phyloP scores from a whole-genome alignment of 306 rosid genomes.

The Vachellia collinsii region DNA sequence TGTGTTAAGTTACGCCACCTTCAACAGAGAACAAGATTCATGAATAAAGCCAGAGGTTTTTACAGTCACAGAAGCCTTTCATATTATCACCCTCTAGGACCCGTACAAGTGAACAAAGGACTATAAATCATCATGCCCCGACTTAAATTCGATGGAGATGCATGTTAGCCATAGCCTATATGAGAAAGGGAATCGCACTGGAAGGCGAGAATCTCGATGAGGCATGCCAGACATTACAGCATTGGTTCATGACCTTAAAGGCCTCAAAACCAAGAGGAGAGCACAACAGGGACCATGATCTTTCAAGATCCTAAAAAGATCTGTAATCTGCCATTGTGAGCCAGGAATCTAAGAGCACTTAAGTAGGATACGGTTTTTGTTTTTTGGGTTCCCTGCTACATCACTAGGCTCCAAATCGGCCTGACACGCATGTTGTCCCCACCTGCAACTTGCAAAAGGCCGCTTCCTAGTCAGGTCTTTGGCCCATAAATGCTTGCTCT shows the following conservation, averaged over 20 bases:
- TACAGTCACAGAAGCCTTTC: constrained; percentile 36
- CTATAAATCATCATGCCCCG: constrained; percentile 36
- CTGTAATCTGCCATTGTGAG: background rate
- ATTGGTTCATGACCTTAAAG: constrained; percentile 47
- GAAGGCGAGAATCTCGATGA: constrained; percentile 1
- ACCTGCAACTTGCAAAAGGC: background rate
- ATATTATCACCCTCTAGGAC: too few species aligned
- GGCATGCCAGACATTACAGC: constrained; percentile 30
- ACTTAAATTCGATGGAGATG: constrained; percentile 49
- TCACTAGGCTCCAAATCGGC: constrained; percentile 24
- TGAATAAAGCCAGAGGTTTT: constrained; percentile 28
- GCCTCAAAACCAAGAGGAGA: constrained; percentile 34
- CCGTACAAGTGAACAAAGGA: too few species aligned
- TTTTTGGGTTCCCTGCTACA: background rate
- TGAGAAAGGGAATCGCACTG: constrained; percentile 36
- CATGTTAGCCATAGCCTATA: constrained; percentile 37
- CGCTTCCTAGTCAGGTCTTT: background rate
- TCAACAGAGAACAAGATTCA: constrained; percentile 40
- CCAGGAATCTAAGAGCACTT: background rate
- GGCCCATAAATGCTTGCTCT: constrained; percentile 25
- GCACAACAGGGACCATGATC: constrained; percentile 16
- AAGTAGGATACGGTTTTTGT: background rate
- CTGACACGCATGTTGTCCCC: background rate
- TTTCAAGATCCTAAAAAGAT: background rate
- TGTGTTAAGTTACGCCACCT: constrained; percentile 42